Evolutionary conservation across 768 basidiomycete genomes (phyloP).

Genomic region (Mrakia gelida): DNA sequence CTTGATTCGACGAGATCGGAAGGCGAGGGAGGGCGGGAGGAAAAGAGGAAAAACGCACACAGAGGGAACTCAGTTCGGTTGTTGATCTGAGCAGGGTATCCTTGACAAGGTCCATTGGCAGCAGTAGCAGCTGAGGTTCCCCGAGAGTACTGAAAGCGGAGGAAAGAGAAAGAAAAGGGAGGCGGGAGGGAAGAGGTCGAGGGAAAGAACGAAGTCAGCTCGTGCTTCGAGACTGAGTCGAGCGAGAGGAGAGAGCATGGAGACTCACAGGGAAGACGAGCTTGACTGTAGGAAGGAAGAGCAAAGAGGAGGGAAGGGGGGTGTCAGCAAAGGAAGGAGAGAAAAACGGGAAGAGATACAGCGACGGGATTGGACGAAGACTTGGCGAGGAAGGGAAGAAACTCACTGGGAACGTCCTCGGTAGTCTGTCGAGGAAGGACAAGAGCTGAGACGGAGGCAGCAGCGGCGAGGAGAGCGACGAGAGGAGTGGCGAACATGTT

Average conservation of each 20-base stretch:
- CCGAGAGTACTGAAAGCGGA: not conserved
- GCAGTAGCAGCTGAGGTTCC: not conserved
- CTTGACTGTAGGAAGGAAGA: not conserved
- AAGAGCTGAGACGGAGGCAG: not conserved
- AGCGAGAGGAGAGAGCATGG: not conserved
- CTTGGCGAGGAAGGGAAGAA: not conserved
- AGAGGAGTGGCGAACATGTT: not conserved
- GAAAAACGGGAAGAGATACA: not conserved
- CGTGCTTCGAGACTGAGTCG: too few relatives aligned
- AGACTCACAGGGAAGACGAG: slow-evolving; percentile 8
- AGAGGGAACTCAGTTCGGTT: not conserved
- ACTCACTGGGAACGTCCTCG: not conserved
- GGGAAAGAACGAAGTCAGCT: too few relatives aligned
- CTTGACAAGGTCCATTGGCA: not conserved
- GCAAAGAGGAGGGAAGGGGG: not conserved
- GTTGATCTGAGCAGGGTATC: not conserved
- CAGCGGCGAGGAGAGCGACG: not conserved
- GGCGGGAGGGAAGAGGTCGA: too few relatives aligned
- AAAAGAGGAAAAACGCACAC: not conserved
- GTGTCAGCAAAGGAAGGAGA: not conserved
- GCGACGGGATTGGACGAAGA: not conserved
- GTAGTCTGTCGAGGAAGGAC: not conserved
- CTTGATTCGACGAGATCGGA: too few relatives aligned
- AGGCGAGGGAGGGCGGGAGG: not conserved
- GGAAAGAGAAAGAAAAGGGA: not conserved